Conservation (phyloP, 352 stramenopile species). For the Phytophthora citrophthora region DNA sequence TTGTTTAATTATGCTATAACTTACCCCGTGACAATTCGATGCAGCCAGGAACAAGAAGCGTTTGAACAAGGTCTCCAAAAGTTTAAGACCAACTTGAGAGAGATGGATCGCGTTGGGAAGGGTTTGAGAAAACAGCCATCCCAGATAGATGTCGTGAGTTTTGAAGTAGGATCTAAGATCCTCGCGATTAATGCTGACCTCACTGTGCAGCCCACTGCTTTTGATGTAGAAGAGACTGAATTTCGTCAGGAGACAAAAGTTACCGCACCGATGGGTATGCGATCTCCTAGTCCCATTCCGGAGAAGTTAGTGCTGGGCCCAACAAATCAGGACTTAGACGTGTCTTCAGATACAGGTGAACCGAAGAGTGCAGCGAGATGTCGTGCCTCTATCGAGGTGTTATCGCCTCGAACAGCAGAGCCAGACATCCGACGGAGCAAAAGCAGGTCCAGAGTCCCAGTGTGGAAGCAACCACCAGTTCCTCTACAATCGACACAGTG, state of each 20-base stretch:
- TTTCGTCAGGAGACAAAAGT: not conserved
- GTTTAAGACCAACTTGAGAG: conserved; percentile 66
- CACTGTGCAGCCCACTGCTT: conserved; percentile 1
- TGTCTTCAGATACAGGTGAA: conserved; percentile 16
- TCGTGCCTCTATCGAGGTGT: not conserved
- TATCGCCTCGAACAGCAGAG: not conserved
- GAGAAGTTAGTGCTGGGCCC: not conserved
- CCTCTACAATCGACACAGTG: conserved; percentile 57
- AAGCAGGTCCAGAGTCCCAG: conserved; percentile 38
- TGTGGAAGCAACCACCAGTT: conserved; percentile 67
- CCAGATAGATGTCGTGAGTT: conserved; percentile 14
- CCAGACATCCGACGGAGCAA: not conserved
- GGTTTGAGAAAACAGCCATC: conserved; percentile 33
- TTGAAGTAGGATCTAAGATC: not conserved
- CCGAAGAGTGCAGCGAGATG: not conserved
- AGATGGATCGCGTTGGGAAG: conserved; percentile 68
- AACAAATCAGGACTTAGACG: conserved; percentile 12
- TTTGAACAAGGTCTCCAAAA: conserved; percentile 56
- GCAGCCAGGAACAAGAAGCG: conserved; percentile 56
- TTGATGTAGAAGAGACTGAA: not conserved
- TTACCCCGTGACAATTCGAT: not conserved
- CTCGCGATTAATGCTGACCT: too few species aligned
- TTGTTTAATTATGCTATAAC: too few species aligned
- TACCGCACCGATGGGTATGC: not conserved
- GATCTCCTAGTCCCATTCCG: conserved; percentile 6